Evolutionary conservation across 2,329 filamentous ascomycete species (phyloP).

Genomic region (Fusarium foetens): DNA sequence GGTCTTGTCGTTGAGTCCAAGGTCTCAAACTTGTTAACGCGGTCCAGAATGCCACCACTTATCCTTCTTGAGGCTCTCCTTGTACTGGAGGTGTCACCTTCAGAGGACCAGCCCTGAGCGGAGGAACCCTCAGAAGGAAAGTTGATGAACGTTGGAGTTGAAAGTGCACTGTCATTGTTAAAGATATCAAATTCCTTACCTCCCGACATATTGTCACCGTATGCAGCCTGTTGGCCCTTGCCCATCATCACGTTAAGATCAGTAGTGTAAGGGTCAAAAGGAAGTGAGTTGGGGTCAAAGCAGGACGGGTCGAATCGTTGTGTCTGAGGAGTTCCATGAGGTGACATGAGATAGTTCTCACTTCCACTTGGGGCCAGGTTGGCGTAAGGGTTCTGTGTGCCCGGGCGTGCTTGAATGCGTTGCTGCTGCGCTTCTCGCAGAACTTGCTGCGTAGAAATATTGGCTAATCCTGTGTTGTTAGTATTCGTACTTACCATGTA

Average conservation of each 20-base stretch:
- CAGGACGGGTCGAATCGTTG: slow-evolving; percentile 63
- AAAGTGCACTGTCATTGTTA: slow-evolving; percentile 57
- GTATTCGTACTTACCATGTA: slow-evolving; percentile 62
- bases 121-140: slow-evolving; percentile 61
- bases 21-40: slow-evolving; percentile 68
- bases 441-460: slow-evolving; percentile 72
- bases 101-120: slow-evolving; percentile 61
- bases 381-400: slow-evolving; percentile 57
- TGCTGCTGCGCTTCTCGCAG: slow-evolving; percentile 93
- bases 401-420: slow-evolving; percentile 79
- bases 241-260: slow-evolving; percentile 58
- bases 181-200: slow-evolving; percentile 64
- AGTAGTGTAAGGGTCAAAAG: slow-evolving; percentile 59
- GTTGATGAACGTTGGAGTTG: slow-evolving; percentile 61
- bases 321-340: slow-evolving; percentile 64
- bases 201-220: slow-evolving; percentile 53
- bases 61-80: slow-evolving; percentile 59
- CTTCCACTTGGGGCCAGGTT: slow-evolving; percentile 51
- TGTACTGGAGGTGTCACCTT: slow-evolving; percentile 57
- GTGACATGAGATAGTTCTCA: slow-evolving; percentile 68
- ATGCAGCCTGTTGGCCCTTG: slow-evolving; percentile 60
- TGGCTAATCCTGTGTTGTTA: slow-evolving; percentile 67
- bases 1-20: slow-evolving; percentile 64
- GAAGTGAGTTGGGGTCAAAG: slow-evolving; percentile 55
- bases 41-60: slow-evolving; percentile 70